Conservation (phyloP, 2,329 filamentous ascomycete species). For the Penicillium sp. region DNA sequence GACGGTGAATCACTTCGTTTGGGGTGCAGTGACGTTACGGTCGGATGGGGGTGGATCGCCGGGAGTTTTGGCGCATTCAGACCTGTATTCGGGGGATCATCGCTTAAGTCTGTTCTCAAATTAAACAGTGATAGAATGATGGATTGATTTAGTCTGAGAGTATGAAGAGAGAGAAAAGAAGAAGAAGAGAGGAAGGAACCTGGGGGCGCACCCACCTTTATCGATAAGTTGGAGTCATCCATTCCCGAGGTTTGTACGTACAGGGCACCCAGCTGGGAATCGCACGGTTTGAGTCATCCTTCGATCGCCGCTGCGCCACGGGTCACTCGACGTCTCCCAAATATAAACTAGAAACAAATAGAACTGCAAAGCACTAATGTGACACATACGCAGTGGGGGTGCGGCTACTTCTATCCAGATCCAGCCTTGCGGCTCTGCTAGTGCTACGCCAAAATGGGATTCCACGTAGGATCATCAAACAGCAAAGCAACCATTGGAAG, state of each 20-base stretch:
- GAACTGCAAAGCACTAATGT: not conserved
- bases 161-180: not conserved
- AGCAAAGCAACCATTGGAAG: slow-evolving; percentile 7
- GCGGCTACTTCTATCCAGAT: not conserved
- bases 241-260: no score
- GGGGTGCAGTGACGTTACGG: slow-evolving; percentile 27
- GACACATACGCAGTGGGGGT: not conserved
- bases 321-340: not conserved
- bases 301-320: slow-evolving; percentile 14
- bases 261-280: no score
- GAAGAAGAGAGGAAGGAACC: no score
- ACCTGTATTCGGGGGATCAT: slow-evolving; percentile 52
- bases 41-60: slow-evolving; percentile 37
- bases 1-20: slow-evolving; percentile 12
- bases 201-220: slow-evolving; percentile 32
- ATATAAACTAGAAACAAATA: not conserved
- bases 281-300: slow-evolving; percentile 8
- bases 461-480: slow-evolving; percentile 17
- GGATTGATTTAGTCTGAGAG: not conserved
- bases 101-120: slow-evolving; percentile 24
- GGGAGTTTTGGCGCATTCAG: slow-evolving; percentile 36
- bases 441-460: not conserved
- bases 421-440: slow-evolving; percentile 15
- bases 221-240: slow-evolving; percentile 35
- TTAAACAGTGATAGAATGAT: not conserved